Evolutionary conservation across 2,329 filamentous ascomycete genomes (phyloP), one percentile per base, ranked within the genome.

Genomic region (Ophiognomonia clavigignenti-juglandacearum): DNA sequence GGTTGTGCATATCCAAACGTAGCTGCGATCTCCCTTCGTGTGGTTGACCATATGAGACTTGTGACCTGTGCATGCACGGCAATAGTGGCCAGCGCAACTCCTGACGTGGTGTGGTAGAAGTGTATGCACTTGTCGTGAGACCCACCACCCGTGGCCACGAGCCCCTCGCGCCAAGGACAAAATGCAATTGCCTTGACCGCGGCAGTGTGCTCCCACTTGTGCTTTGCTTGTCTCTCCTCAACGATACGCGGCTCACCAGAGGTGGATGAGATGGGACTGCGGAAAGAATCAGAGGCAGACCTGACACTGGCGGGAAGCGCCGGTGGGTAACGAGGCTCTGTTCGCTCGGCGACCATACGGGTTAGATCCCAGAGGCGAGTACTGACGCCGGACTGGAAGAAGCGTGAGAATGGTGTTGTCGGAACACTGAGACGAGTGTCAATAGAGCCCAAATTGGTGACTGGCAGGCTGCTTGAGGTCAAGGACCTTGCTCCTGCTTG

Each of bases 161-260:
- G 75, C 4, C 85, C 86, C 20, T 86, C 80, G 47, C 92, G 86
- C 92, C 91, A 98, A 0, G 93, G 92, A 53, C 92, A 95, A 66
- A 97, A 97, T 2, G 93, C 90, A 56, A 97, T 93, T 26, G 93
- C 93, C 66, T 98, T 98, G 55, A 97, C 87, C 3, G 93, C 93
- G 1, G 92, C 92, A 22, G 81, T 81, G 62, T 98, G 89, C 10
- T 73, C 65, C 79, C 89, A 93, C 26, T 77, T 77, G 62, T 95
- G 82, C 57, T 78, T 84, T 58, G 86, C 81, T 24, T 73, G 68
- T 6, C 80, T 80, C 6, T 67, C 59, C 2, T 69, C 69, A 22
- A 88, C 65, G 20, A 72, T 67, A 16, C 74, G 68, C 19, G 76
- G 68, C 26, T 59, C 63, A 11, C 63, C 66, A 7, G 55, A 54